Evolutionary conservation across 2,329 filamentous ascomycete species (phyloP).

Genomic region (Parastagonospora avenae): DNA sequence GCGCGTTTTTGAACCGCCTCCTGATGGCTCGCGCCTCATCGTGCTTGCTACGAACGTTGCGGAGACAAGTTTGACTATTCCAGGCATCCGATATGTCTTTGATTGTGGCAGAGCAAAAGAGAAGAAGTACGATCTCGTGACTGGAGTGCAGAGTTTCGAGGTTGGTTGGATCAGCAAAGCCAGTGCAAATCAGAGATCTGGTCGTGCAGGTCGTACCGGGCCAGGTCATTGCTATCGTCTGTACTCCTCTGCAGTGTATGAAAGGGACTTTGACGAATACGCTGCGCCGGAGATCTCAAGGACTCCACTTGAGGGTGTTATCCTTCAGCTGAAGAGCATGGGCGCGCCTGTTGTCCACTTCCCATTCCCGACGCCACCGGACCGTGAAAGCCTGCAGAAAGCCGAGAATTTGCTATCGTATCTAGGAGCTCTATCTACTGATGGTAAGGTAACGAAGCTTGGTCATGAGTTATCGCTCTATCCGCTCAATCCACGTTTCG

Average conservation of each 20-base stretch:
- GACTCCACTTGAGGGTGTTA: constrained; percentile 87
- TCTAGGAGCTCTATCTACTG: constrained; percentile 75
- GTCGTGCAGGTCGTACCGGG: constrained; percentile 92
- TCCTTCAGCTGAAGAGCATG: constrained; percentile 94
- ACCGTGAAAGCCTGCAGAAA: constrained; percentile 73
- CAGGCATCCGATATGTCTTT: constrained; percentile 93
- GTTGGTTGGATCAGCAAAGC: constrained; percentile 98
- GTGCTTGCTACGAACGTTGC: constrained; percentile 96
- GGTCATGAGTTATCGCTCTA: constrained; percentile 86
- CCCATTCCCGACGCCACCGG: constrained; percentile 91
- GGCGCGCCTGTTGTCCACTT: constrained; percentile 91
- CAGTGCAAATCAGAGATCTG: constrained; percentile 86
- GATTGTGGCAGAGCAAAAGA: constrained; percentile 93
- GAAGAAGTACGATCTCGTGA: constrained; percentile 82
- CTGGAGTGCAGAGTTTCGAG: constrained; percentile 93
- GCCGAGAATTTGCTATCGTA: constrained; percentile 88
- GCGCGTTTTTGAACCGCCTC: constrained; percentile 83
- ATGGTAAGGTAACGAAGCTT: constrained; percentile 76
- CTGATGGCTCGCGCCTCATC: constrained; percentile 81
- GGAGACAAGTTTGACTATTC: constrained; percentile 95
- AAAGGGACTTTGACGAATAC: constrained; percentile 84
- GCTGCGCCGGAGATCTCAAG: constrained; percentile 86
- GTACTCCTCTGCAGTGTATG: constrained; percentile 93
- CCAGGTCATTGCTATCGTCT: constrained; percentile 95
- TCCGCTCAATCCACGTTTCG: constrained; percentile 86